Evolutionary conservation across 2,329 filamentous ascomycete species (phyloP), one percentile per base, ranked within the genome.

Genomic region (Emmonsia crescens): DNA sequence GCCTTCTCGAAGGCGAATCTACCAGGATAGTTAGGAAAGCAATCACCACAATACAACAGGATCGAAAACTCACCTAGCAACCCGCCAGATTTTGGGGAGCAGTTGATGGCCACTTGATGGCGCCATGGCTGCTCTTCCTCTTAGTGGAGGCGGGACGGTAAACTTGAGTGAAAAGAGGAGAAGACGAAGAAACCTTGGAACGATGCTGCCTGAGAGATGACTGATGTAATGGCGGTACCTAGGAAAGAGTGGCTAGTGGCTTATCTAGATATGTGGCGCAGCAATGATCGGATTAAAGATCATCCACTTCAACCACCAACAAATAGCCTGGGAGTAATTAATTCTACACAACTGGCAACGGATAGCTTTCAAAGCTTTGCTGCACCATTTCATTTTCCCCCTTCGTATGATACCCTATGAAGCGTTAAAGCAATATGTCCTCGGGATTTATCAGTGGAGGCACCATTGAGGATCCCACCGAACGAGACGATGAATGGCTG

Each of bases 1-100:
- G 77, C 76, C 73, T 79, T 80, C 68, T 76, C 75, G 64, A 79
- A 75, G 70, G 77, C 77, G 69, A 78, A 79, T 71, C 77, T 79
- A 62, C 57, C n/a, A 56, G 29, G 31, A 46, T 29, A 19, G 67
- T 75, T 59, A 75, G 71, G 24, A 58, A 29, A 29, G 38, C n/a
- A 52, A 19, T 29, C 12, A 2, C n/a, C 27, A 42, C 42, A 49
- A 24, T 56, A 33, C 21, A 29, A 55, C 57, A 58, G 62, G 24
- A 42, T 46, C 10, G 19, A 49, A 49, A 29, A 68, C 75, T 69
- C 73, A 79, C 77, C 74, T 78, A 64, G 77, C 75, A 69, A 76
- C 74, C 69, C 76, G 75, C 75, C 78, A 77, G 61, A 78, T 68
- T 67, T 80, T 79, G 57, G 78, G 76, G 64, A 80, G 75, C 72